Percentiles rank a stretch among this genome's conserved stretches.
These are phyloP conservation scores for Colletotrichum shisoi DNA, from an alignment of 2,329 filamentous ascomycete species.

Conservation along the genomic window DNA sequence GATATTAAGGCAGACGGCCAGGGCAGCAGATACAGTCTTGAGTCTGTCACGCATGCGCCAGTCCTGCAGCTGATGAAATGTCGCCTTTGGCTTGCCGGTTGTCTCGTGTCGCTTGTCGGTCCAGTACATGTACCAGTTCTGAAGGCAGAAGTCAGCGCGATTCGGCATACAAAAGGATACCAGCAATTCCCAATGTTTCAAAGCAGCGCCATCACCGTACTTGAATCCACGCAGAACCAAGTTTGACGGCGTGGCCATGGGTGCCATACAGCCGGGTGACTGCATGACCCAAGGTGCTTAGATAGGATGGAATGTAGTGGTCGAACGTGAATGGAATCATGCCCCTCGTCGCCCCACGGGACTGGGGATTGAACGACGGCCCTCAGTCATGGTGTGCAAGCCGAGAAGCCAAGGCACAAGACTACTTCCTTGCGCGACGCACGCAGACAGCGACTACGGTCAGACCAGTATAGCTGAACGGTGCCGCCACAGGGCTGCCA, in stretches of 20 bases:
- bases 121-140: slow-evolving; percentile 99
- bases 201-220: slow-evolving; percentile 1
- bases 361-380: slow-evolving; percentile 3
- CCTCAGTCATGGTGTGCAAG: slow-evolving; percentile 1
- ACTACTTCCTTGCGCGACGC: slow-evolving; percentile 13
- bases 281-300: slow-evolving; percentile 17
- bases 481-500: slow-evolving; percentile 7
- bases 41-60: slow-evolving; percentile 97
- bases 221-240: not conserved
- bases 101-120: slow-evolving; percentile 98
- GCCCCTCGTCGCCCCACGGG: slow-evolving; percentile 14
- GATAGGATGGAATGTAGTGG: slow-evolving; percentile 14
- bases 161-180: slow-evolving; percentile 13
- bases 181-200: slow-evolving; percentile 20
- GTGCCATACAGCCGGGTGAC: slow-evolving; percentile 15
- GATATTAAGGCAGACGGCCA: slow-evolving; percentile 95
- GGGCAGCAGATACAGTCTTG: slow-evolving; percentile 94
- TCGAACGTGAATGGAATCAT: not conserved
- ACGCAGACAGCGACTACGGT: slow-evolving; percentile 19
- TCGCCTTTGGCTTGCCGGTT: slow-evolving; percentile 82
- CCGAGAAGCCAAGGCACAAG: not conserved
- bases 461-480: slow-evolving; percentile 18
- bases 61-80: slow-evolving; percentile 75
- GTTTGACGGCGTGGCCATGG: slow-evolving; percentile 2
- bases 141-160: slow-evolving; percentile 41